Evolutionary conservation across 2,329 filamentous ascomycete species (phyloP).

Genomic region (Claviceps africana): DNA sequence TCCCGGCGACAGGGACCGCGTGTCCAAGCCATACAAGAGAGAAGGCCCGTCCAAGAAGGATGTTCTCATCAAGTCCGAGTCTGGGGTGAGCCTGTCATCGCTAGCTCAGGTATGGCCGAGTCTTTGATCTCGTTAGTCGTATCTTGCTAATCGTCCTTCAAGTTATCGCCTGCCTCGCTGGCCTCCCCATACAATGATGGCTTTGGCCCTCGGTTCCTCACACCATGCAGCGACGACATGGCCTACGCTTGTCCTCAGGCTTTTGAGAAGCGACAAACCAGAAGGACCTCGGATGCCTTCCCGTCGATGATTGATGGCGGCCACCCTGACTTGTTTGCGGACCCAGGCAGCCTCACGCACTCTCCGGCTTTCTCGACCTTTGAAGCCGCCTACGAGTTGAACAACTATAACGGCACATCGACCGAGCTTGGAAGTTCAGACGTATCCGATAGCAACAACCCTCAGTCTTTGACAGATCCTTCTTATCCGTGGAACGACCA

Average conservation of each 20-base stretch:
- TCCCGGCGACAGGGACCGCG: conserved; percentile 26
- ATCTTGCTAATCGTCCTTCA: background rate
- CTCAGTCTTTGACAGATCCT: conserved; percentile 15
- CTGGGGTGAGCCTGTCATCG: conserved; percentile 15
- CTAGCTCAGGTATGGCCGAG: conserved; percentile 16
- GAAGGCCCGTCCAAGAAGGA: conserved; percentile 19
- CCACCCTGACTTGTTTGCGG: conserved; percentile 16
- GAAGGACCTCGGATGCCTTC: conserved; percentile 3
- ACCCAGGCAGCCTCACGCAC: conserved; percentile 16
- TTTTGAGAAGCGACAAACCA: conserved; percentile 13
- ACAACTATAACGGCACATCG: conserved; percentile 19
- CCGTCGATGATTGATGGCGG: conserved; percentile 9
- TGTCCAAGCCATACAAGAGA: conserved; percentile 31
- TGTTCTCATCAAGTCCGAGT: conserved; percentile 27
- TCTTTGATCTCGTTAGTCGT: background rate
- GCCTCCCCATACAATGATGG: conserved; percentile 24
- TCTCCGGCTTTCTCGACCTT: conserved; percentile 26
- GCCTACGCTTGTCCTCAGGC: conserved; percentile 16
- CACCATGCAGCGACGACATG: conserved; percentile 40
- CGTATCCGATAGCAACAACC: conserved; percentile 12
- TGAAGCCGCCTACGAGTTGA: conserved; percentile 26
- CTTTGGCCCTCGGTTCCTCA: conserved; percentile 30
- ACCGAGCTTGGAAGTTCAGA: conserved; percentile 16
- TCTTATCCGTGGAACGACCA: conserved; percentile 17
- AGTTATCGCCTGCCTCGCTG: conserved; percentile 26